These are phyloP conservation scores for Penicillium paxilli DNA, from an alignment of 495 filamentous ascomycete species.

Conservation along the genomic window DNA sequence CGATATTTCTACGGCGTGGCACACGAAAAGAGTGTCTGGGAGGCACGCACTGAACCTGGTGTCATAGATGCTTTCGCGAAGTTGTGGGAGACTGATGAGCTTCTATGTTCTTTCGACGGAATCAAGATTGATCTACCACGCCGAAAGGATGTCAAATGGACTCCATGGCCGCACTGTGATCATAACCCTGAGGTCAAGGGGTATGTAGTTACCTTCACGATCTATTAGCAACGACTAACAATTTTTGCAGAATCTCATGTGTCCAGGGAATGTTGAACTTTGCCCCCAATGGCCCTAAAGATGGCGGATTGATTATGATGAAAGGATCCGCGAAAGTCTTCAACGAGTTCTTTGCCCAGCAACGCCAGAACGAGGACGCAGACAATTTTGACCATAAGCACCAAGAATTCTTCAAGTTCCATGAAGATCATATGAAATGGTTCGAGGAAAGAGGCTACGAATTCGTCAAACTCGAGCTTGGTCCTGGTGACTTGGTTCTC, in stretches of 20 bases:
- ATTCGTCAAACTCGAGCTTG: neutral
- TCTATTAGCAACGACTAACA: too few relatives aligned
- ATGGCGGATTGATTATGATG: neutral
- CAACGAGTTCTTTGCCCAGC: neutral
- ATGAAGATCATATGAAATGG: neutral
- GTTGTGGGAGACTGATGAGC: conserved; percentile 33
- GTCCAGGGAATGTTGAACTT: neutral
- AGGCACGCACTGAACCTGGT: conserved; percentile 37
- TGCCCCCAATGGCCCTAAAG: neutral
- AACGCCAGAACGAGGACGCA: neutral
- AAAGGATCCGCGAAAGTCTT: neutral
- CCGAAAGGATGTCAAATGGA: neutral
- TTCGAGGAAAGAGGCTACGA: neutral
- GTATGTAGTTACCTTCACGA: too few relatives aligned
- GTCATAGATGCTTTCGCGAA: conserved; percentile 31
- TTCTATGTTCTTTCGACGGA: conserved; percentile 34
- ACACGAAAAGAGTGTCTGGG: too few relatives aligned
- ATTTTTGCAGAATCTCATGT: too few relatives aligned
- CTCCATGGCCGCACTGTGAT: conserved; percentile 31
- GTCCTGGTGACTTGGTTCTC: neutral
- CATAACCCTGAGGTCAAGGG: conserved; percentile 20
- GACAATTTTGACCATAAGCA: too few relatives aligned
- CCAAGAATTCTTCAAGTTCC: neutral
- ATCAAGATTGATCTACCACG: conserved; percentile 20
- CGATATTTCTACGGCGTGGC: too few relatives aligned